phyloP scores from a whole-genome alignment of 805 yeast genomes.

The Starmerella scarabaei region DNA sequence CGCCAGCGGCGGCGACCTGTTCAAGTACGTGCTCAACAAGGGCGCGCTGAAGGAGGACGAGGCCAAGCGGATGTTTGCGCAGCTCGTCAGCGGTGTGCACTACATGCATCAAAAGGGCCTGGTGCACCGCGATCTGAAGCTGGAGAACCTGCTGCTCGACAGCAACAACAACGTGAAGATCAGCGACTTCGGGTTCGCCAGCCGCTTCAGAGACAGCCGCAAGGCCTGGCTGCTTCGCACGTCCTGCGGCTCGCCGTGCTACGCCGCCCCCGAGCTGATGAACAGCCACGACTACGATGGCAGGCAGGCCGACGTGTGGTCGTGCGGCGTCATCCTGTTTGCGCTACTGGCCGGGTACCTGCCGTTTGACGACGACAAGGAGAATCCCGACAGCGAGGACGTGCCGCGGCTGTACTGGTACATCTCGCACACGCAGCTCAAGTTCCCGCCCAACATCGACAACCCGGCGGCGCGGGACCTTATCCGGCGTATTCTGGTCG shows the following conservation, averaged over 20 bases:
- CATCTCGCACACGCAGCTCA: conserved; percentile 79
- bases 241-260: conserved; percentile 94
- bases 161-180: conserved; percentile 76
- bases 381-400: conserved; percentile 91
- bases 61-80: conserved; percentile 84
- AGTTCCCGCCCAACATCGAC: conserved; percentile 90
- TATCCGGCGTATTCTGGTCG: conserved; percentile 62
- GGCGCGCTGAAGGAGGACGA: conserved; percentile 73
- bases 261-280: conserved; percentile 96
- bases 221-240: conserved; percentile 70
- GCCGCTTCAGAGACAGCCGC: conserved; percentile 42
- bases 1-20: conserved; percentile 94
- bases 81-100: conserved; percentile 83
- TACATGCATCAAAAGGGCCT: conserved; percentile 74
- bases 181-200: conserved; percentile 91
- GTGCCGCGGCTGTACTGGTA: conserved; percentile 82
- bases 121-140: conserved; percentile 64
- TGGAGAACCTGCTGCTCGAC: conserved; percentile 65
- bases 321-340: conserved; percentile 85
- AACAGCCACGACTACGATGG: conserved; percentile 76
- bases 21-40: conserved; percentile 79
- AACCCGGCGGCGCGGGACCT: conserved; percentile 85
- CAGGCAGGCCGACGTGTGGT: conserved; percentile 91
- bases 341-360: conserved; percentile 96
- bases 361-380: conserved; percentile 95